These are phyloP conservation scores for Tuber aestivum DNA, from an alignment of 495 filamentous ascomycete species.

Conservation along the genomic window DNA sequence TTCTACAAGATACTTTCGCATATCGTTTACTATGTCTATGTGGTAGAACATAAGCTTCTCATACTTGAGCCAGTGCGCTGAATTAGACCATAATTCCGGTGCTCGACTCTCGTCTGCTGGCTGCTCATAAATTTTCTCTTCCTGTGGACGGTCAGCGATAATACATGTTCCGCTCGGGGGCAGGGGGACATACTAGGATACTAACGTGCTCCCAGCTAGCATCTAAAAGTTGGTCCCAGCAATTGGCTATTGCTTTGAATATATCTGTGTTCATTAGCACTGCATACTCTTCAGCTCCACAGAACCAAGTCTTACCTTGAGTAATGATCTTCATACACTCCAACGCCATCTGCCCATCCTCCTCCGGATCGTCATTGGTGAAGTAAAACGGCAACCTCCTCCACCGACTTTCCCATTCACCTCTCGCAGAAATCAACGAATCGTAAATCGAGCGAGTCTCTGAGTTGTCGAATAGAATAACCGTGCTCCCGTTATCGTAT, in stretches of 20 bases:
- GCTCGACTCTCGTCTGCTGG: conserved; percentile 54
- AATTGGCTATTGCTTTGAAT: conserved; percentile 48
- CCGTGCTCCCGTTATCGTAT: conserved; percentile 52
- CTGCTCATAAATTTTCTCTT: conserved; percentile 55
- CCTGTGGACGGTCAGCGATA: conserved; percentile 37
- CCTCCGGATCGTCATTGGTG: conserved; percentile 32
- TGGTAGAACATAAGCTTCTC: conserved; percentile 53
- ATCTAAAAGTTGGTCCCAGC: conserved; percentile 49
- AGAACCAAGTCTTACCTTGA: conserved; percentile 10
- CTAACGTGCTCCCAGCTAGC: conserved; percentile 47
- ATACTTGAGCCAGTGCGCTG: conserved; percentile 51
- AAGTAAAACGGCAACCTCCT: conserved; percentile 51
- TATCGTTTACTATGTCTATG: conserved; percentile 49
- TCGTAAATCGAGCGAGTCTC: conserved; percentile 47
- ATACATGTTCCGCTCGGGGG: background rate
- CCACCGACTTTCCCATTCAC: conserved; percentile 52
- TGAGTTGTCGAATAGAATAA: conserved; percentile 54
- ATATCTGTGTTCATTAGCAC: conserved; percentile 42
- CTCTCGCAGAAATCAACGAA: conserved; percentile 49
- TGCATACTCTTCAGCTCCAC: background rate
- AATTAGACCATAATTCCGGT: conserved; percentile 53
- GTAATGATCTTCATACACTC: conserved; percentile 52
- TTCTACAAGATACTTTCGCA: conserved; percentile 44
- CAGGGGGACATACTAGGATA: conserved; percentile 37
- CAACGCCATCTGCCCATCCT: conserved; percentile 44